Percentiles rank a stretch among this genome's conserved stretches.
Evolutionary conservation across 345 rosid species (phyloP).

Genomic region (Atalantia buxifolia): DNA sequence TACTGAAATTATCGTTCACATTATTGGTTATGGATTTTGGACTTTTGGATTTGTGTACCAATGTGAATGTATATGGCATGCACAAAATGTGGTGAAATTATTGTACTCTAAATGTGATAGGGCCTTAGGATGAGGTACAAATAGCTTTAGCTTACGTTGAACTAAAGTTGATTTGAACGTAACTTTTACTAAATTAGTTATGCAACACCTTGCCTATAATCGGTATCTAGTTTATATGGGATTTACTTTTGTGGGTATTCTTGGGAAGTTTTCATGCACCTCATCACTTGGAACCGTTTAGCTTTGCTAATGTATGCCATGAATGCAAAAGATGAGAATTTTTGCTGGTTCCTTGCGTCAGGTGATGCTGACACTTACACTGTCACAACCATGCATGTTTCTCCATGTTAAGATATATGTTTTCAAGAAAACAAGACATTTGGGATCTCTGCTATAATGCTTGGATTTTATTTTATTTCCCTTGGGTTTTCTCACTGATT

Average conservation of each 20-base stretch:
- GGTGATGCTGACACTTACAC: not conserved
- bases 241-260: too few relatives aligned
- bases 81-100: not conserved
- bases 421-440: not conserved
- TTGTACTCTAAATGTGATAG: not conserved
- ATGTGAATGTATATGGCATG: not conserved
- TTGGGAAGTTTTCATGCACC: not conserved
- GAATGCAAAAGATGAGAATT: not conserved
- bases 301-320: not conserved
- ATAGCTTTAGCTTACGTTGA: not conserved
- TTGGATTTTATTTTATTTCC: not conserved
- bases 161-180: not conserved
- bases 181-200: not conserved
- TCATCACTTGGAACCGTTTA: not conserved
- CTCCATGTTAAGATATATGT: not conserved
- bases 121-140: not conserved
- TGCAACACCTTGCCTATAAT: not conserved
- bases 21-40: not conserved
- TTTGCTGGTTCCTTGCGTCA: not conserved
- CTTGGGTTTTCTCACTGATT: not conserved
- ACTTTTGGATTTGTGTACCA: not conserved
- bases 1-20: not conserved
- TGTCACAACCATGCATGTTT: not conserved
- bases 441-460: not conserved
- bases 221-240: not conserved